Base-by-base conservation (phyloP, 306 rosid genomes). In the Acacia crassicarpa region DNA sequence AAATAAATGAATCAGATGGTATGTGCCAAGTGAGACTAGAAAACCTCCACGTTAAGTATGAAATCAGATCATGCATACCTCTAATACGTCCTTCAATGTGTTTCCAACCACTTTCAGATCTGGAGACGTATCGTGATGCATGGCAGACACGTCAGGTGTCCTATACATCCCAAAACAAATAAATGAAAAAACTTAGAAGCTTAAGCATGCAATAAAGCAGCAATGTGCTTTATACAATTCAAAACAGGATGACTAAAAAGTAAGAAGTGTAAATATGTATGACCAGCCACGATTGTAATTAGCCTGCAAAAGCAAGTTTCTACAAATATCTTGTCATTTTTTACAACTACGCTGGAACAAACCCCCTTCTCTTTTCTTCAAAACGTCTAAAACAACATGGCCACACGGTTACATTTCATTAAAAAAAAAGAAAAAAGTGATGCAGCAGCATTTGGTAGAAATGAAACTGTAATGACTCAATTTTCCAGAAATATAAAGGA, bases 71-170 rank as follows among this genome's bases (percentile, higher is more conserved):
- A 30, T 30, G 30, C 51, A 6, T 83, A 96, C 99, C 99, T 90
- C 97, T 35, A 93, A 87, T 80, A 93, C 74, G 71, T 92, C 93
- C 80, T 85, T 92, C 78, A 96, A 89, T 82, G 89, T 92, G 82
- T 78, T 86, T 65, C 89, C 97, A 59, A 93, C 96, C 77, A 90
- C 92, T 83, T 77, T 91, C 75, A 93, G 92, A 87, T 96, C 98
- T 5, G 97, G 77, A 82, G 98, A 92, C 4, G 90, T 80, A 75
- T 96, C 99, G 4, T 89, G 95, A 89, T 96, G 99, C 88, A 96
- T 92, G 11, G 92, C 92, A 67, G 97, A 92, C 97, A 96, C 91
- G 87, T 84, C 93, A 23, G 97, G 95, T 68, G 99, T 96, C 97
- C 99, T 96, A 84, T 67, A 81, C 68, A 80, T 81, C 43, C 78